Evolutionary conservation across 352 stramenopile genomes (phyloP), one percentile per base, ranked within the genome.

Genomic region (Globisporangium sylvaticum): DNA sequence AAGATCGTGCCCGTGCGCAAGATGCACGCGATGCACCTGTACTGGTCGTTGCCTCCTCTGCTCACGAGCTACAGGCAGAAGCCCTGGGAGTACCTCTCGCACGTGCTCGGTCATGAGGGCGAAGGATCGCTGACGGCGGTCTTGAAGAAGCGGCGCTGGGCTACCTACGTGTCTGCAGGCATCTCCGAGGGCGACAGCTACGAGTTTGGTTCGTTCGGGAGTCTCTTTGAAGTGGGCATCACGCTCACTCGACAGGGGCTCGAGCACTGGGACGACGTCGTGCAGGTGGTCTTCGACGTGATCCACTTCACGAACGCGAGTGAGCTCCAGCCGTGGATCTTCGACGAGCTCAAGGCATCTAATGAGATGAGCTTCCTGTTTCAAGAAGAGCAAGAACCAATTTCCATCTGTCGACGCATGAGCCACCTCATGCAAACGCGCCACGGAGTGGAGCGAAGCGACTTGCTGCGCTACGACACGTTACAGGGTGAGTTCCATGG

Each of bases 181-280:
- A 74, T 85, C 31, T 74, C 76, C 4, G 79, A 88, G 59, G 62
- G 62, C 67, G 80, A 91, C 62, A 71, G 69, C 25, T 88, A 87
- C 32, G 83, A 90, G 42, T 90, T 81, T 54, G 79, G 80, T n/a
- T 85, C 78, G 6, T 88, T 88, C 68, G 78, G 79, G 6, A 70
- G 67, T 3, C 62, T 87, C 18, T 91, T 90, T 68, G 83, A 86
- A 22, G 66, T 91, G 20, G 70, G 73, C 18, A 66, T 91, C 7
- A 69, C 74, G 70, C 74, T 90, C 9, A 91, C 83, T 2, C 61
- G 68, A 1, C 37, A 69, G 8, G 83, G 83, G 10, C 53, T 91
- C 14, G 34, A 54, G 18, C 73, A 74, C 42, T 90, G 79, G 75
- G 58, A 77, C 5, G 60, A 80, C n/a, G 70, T 91, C 37, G 78